These are phyloP conservation scores for Paracoccidioides brasiliensis DNA, from an alignment of 2,329 filamentous ascomycete species.

Conservation along the genomic window DNA sequence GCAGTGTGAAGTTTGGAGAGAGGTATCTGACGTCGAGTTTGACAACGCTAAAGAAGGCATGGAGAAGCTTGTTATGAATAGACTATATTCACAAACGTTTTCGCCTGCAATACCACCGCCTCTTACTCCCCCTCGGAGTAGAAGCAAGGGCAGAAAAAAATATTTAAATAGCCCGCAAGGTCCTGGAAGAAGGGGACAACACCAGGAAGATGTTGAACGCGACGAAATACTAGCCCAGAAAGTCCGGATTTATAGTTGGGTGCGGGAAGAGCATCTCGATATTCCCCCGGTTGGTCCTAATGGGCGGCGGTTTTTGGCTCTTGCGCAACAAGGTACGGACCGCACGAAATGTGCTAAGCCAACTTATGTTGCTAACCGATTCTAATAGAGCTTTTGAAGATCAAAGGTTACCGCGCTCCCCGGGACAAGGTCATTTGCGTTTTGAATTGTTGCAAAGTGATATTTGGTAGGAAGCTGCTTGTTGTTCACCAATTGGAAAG, in stretches of 20 bases:
- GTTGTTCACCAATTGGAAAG: neutral
- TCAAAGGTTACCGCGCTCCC: slow-evolving; percentile 92
- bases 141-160: slow-evolving; percentile 54
- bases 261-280: slow-evolving; percentile 83
- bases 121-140: slow-evolving; percentile 46
- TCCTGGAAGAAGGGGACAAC: slow-evolving; percentile 80
- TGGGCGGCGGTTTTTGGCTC: slow-evolving; percentile 70
- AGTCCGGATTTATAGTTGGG: slow-evolving; percentile 93
- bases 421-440: slow-evolving; percentile 98
- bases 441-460: slow-evolving; percentile 97
- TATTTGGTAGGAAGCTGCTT: slow-evolving; percentile 56
- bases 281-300: slow-evolving; percentile 75
- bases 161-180: slow-evolving; percentile 56
- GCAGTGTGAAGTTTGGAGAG: slow-evolving; percentile 88
- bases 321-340: slow-evolving; percentile 68
- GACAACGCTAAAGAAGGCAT: slow-evolving; percentile 97
- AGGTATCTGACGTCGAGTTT: slow-evolving; percentile 91
- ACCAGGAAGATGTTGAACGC: slow-evolving; percentile 94
- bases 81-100: slow-evolving; percentile 89
- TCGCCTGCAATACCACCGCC: slow-evolving; percentile 81
- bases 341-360: neutral
- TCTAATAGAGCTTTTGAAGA: slow-evolving; percentile 75
- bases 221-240: slow-evolving; percentile 95
- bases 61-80: slow-evolving; percentile 99
- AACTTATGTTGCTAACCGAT: slow-evolving; percentile 14